These are phyloP conservation scores for Gaultheria prostrata DNA, from an alignment of 148 eudicot species.

Conservation along the genomic window DNA sequence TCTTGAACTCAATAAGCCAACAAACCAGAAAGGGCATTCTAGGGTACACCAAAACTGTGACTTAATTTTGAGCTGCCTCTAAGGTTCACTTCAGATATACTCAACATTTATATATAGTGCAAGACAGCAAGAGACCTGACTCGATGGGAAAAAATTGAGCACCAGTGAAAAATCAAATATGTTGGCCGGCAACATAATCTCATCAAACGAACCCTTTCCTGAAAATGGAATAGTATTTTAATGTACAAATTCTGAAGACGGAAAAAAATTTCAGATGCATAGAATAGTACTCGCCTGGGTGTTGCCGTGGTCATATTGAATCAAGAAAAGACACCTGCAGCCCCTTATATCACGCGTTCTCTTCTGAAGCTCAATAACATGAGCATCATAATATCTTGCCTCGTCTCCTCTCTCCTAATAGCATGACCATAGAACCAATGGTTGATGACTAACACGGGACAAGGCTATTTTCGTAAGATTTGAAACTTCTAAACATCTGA, in stretches of 20 bases:
- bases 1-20: background rate
- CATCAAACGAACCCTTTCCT: slow-evolving; percentile 73
- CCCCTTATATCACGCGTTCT: slow-evolving; percentile 92
- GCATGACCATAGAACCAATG: slow-evolving; percentile 2
- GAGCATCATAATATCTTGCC: slow-evolving; percentile 77
- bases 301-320: slow-evolving; percentile 68
- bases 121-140: background rate
- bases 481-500: slow-evolving; percentile 29
- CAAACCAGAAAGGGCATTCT: background rate
- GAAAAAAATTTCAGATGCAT: background rate
- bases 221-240: background rate
- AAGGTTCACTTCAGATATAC: background rate
- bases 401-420: slow-evolving; percentile 71
- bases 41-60: background rate
- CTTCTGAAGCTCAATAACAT: slow-evolving; percentile 49
- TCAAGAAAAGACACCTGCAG: slow-evolving; percentile 87
- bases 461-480: background rate
- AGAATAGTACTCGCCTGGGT: slow-evolving; percentile 45
- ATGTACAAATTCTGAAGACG: background rate
- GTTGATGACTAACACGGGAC: background rate
- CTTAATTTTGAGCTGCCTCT: background rate
- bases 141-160: background rate
- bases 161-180: slow-evolving; percentile 20
- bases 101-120: background rate
- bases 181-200: slow-evolving; percentile 67